phyloP scores from a whole-genome alignment of 1,139 yeast species.

The Protomyces inouyei region DNA sequence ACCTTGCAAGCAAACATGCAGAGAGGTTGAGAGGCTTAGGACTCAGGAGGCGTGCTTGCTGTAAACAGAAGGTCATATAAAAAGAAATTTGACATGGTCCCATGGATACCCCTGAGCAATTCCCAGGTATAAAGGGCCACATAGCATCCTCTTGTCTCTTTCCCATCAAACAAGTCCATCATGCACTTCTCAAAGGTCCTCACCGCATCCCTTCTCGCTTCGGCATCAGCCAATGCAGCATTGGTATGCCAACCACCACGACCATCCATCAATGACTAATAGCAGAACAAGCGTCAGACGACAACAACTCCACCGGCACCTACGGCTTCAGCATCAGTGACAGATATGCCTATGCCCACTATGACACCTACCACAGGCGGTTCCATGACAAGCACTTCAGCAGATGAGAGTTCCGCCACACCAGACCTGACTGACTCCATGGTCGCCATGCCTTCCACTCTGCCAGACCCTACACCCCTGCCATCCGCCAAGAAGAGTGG shows the following conservation, averaged over 20 bases:
- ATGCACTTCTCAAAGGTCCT: not conserved
- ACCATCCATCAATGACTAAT: not conserved
- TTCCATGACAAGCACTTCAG: not conserved
- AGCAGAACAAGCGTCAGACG: not conserved
- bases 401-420: not conserved
- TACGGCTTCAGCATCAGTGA: not conserved
- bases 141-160: not conserved
- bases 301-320: not conserved
- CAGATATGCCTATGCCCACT: not conserved
- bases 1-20: not conserved
- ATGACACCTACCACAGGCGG: not conserved
- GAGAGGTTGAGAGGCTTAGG: not conserved
- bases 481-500: not conserved
- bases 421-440: not conserved
- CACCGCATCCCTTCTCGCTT: not conserved
- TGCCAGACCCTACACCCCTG: not conserved
- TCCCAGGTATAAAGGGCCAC: not conserved
- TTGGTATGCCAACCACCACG: not conserved
- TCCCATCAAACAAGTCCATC: not conserved
- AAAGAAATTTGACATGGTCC: not conserved
- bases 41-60: not conserved
- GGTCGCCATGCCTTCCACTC: not conserved
- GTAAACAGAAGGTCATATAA: not conserved
- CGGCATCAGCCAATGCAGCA: not conserved
- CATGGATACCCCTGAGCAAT: not conserved